Percentiles rank a stretch among this genome's conserved stretches.
phyloP scores from a whole-genome alignment of 176 grass and related monocot species.

The Bolboschoenus planiculmis region DNA sequence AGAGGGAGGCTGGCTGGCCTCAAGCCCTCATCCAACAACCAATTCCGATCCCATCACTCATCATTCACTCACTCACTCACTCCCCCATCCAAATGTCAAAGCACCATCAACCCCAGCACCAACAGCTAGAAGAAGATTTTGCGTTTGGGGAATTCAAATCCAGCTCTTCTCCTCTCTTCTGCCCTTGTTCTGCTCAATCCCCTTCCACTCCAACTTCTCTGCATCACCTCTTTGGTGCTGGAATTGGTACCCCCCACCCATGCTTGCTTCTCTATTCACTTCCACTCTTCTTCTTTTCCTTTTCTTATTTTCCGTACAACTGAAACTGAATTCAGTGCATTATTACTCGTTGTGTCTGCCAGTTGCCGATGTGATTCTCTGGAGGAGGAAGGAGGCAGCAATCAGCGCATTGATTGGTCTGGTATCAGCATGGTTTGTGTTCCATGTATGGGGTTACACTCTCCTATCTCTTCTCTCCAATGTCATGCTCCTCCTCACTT shows the following conservation, averaged over 20 bases:
- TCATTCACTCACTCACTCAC: too few relatives aligned
- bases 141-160: slow-evolving; percentile 18
- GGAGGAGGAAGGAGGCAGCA: slow-evolving; percentile 49
- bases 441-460: slow-evolving; percentile 34
- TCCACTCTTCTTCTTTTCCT: not conserved
- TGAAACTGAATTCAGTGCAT: not conserved
- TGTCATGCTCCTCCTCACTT: slow-evolving; percentile 70
- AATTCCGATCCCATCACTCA: too few relatives aligned
- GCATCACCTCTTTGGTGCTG: slow-evolving; percentile 18
- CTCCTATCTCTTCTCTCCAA: slow-evolving; percentile 37
- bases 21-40: too few relatives aligned
- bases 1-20: too few relatives aligned
- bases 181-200: not conserved
- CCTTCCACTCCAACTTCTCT: not conserved
- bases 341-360: not conserved
- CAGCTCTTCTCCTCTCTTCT: not conserved
- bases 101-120: not conserved
- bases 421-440: slow-evolving; percentile 47
- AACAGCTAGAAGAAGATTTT: not conserved
- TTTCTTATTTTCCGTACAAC: too few relatives aligned
- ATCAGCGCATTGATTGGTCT: slow-evolving; percentile 32
- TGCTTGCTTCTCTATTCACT: not conserved
- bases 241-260: not conserved
- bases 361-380: slow-evolving; percentile 70
- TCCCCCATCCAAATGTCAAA: not conserved